Base-by-base conservation (phyloP, 108 stramenopile species). In the Epithemia pelagica region DNA sequence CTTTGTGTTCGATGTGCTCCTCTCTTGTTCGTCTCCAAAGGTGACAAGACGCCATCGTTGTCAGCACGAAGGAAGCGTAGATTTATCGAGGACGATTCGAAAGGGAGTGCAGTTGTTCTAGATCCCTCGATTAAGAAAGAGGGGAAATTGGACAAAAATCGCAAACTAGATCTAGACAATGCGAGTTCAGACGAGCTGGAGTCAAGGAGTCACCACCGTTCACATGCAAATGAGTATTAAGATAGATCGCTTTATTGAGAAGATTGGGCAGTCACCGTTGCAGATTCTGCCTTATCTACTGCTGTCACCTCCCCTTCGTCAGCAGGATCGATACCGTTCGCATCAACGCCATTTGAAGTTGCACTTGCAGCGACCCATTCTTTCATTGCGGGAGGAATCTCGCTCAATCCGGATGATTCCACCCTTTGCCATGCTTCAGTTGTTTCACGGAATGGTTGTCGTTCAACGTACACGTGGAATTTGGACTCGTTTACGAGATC, bases 381-480 rank as follows among this genome's bases (percentile, higher is more conserved):
- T 15, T 46, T 5, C 37, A 46, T 46, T 10, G 15, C 37, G 37
- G 15, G 37, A 46, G 37, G 37, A 15, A 46, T 46, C 15, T 5
- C 10, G 37, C 5, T 46, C 37, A 15, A 15, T 5, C 15, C 37
- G 37, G 5, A 10, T 46, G 37, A 46, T 46, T 46, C 37, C 25
- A 80, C 76, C 32, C 75, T 69, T 52, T 74, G 46, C 86, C 91
- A 89, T 33, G 83, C 80, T 0, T 66, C 75, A 54, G 74, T 84
- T 27, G 71, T 64, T 26, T 69, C 72, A 54, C 91, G 70, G 27
- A 87, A 62, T 21, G 88, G 81, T 32, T 76, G 59, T 68, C 91
- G 74, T 56, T 89, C 84, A 55, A 92, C 86, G 46, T 86, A 68
- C 27, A 78, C 78, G 58, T 92, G 91, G 65, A 89, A 92, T 65